phyloP scores from a whole-genome alignment of 192 early-diverging fungal species.

The Backusella circina region DNA sequence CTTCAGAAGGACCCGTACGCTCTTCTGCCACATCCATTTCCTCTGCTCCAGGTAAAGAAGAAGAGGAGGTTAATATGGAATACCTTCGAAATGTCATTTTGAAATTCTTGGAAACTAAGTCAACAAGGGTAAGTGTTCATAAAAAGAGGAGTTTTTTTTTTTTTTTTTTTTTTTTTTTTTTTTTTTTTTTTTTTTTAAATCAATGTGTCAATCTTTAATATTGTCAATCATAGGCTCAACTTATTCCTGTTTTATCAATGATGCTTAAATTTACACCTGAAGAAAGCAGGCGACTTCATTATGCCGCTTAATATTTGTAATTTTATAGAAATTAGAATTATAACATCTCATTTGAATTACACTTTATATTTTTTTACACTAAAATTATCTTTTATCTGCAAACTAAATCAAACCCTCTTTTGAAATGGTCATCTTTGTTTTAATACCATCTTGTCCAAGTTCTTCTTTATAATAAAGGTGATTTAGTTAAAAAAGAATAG shows the following conservation, averaged over 20 bases:
- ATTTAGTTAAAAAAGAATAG: too few species aligned
- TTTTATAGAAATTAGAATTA: background rate
- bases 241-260: slow-evolving; percentile 65
- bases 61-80: slow-evolving; percentile 64
- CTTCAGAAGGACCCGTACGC: background rate
- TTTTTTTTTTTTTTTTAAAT: background rate
- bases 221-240: slow-evolving; percentile 40
- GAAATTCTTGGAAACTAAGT: slow-evolving; percentile 72
- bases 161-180: too few species aligned
- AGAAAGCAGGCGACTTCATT: slow-evolving; percentile 54
- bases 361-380: background rate
- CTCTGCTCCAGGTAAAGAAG: slow-evolving; percentile 13
- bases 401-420: too few species aligned
- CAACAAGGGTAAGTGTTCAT: slow-evolving; percentile 66
- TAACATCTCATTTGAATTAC: background rate
- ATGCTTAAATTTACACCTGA: slow-evolving; percentile 67
- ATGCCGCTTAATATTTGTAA: slow-evolving; percentile 1
- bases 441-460: too few species aligned
- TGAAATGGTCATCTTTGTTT: too few species aligned
- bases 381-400: background rate
- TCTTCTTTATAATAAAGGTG: too few species aligned
- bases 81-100: slow-evolving; percentile 72
- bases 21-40: slow-evolving; percentile 1
- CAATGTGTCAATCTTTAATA: background rate
- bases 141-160: too few species aligned